Evolutionary conservation across 2,329 filamentous ascomycete species (phyloP).

Genomic region (Gliomastix tumulicola): DNA sequence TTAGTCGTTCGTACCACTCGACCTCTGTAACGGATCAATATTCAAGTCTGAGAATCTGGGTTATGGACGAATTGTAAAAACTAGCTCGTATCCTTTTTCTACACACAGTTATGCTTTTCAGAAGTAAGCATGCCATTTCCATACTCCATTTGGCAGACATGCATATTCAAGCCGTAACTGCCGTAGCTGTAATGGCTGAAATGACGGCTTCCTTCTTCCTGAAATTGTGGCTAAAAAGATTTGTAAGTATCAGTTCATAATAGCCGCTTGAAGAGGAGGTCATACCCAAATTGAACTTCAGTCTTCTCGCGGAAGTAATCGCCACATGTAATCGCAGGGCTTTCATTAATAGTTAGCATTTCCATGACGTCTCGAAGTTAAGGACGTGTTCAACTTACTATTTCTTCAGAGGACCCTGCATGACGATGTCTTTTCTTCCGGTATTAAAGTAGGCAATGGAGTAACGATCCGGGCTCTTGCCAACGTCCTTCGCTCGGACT

Average conservation of each 20-base stretch:
- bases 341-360: not conserved
- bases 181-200: not conserved
- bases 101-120: no score
- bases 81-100: no score
- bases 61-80: no score
- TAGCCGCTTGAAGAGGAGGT: not conserved
- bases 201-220: not conserved
- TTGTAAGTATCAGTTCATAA: no score
- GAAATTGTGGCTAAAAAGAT: not conserved
- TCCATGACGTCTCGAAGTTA: not conserved
- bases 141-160: no score
- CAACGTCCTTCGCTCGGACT: constrained; percentile 19
- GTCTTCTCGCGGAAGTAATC: constrained; percentile 2
- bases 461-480: constrained; percentile 5
- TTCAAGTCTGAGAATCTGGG: no score
- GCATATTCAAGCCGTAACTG: not conserved
- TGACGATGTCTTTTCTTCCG: constrained; percentile 36
- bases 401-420: constrained; percentile 43
- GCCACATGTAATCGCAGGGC: constrained; percentile 1
- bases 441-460: constrained; percentile 40
- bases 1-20: no score
- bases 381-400: constrained; percentile 25
- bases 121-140: no score
- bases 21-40: no score
- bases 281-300: constrained; percentile 2